Base-by-base conservation (phyloP, 139 green algal species). In the Limnomonas spitsbergensis region DNA sequence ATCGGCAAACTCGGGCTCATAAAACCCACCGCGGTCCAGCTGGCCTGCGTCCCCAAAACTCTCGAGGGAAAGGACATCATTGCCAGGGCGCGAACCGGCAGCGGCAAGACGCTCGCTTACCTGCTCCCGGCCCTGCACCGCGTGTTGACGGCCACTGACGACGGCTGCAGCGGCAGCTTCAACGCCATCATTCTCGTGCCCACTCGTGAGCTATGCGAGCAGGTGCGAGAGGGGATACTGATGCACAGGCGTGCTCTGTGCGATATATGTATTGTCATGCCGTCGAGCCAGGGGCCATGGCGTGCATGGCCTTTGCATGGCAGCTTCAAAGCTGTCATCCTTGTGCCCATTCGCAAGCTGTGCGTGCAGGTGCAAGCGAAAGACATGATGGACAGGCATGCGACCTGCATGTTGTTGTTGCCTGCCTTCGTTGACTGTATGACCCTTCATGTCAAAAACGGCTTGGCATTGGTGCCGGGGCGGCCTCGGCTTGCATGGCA, bases 271-370 rank as follows among this genome's bases (percentile, higher is more conserved):
- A n/a, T n/a, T n/a, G n/a, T n/a, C n/a, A n/a, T n/a, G n/a, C n/a
- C n/a, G n/a, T n/a, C n/a, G n/a, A n/a, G n/a, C n/a, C n/a, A n/a
- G n/a, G n/a, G n/a, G n/a, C n/a, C n/a, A n/a, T n/a, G n/a, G n/a
- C n/a, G n/a, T n/a, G n/a, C n/a, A n/a, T n/a, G n/a, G n/a, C n/a
- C n/a, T n/a, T n/a, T n/a, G n/a, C n/a, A n/a, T n/a, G 87, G 84
- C 32, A 91, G 89, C 73, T 95, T 92, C 83, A 88, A 90, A 40
- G 89, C 85, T 24, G 77, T 97, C 2, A 67, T 99, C 3, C 83
- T 98, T 26, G 95, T 97, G 29, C 95, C 95, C 20, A 98, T 94
- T 4, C 82, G 93, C 0, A 95, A 99, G 85, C 89, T 99, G 0
- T 97, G 90, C 69, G 88, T 97, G 76, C 95, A 99, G 91, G 91